phyloP scores from a whole-genome alignment of 2,329 filamentous ascomycete genomes.

The Penicillium sp. region DNA sequence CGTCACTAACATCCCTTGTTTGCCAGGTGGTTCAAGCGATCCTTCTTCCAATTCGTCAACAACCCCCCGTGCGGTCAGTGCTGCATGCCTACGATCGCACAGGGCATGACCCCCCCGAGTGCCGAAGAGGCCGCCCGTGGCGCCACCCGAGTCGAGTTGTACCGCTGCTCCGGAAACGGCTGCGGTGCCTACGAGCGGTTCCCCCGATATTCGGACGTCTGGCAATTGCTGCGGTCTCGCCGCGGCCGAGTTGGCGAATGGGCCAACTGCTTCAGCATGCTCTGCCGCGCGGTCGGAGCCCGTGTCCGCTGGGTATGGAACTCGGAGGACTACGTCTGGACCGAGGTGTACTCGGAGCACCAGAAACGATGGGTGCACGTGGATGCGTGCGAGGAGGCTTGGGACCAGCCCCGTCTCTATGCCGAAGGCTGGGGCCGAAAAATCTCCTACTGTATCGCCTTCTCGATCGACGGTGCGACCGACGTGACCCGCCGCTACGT shows the following conservation, averaged over 20 bases:
- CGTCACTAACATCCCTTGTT: constrained; percentile 14
- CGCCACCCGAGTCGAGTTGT: constrained; percentile 82
- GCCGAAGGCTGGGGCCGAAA: constrained; percentile 94
- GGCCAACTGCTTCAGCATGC: constrained; percentile 98
- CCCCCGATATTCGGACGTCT: constrained; percentile 91
- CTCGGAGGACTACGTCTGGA: constrained; percentile 95
- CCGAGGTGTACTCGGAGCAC: constrained; percentile 92
- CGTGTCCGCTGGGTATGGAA: constrained; percentile 98
- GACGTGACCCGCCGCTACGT: constrained; percentile 66
- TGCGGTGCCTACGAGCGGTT: constrained; percentile 84
- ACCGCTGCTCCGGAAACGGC: constrained; percentile 70
- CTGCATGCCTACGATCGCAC: constrained; percentile 72
- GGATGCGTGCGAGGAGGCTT: constrained; percentile 88
- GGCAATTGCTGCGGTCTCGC: constrained; percentile 80
- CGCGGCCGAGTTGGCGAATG: constrained; percentile 88
- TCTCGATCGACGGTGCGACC: constrained; percentile 77
- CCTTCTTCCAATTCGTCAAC: constrained; percentile 95
- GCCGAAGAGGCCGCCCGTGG: constrained; percentile 87
- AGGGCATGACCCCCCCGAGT: constrained; percentile 77
- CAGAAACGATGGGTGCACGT: constrained; percentile 95
- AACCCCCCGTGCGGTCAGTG: constrained; percentile 84
- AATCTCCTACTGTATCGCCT: constrained; percentile 95
- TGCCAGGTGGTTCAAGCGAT: constrained; percentile 83
- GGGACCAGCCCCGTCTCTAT: constrained; percentile 91
- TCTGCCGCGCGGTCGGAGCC: constrained; percentile 86